Percentiles rank a stretch among this genome's conserved stretches.
phyloP scores from a whole-genome alignment of 2,329 filamentous ascomycete genomes.

The Colletotrichum australisinense region DNA sequence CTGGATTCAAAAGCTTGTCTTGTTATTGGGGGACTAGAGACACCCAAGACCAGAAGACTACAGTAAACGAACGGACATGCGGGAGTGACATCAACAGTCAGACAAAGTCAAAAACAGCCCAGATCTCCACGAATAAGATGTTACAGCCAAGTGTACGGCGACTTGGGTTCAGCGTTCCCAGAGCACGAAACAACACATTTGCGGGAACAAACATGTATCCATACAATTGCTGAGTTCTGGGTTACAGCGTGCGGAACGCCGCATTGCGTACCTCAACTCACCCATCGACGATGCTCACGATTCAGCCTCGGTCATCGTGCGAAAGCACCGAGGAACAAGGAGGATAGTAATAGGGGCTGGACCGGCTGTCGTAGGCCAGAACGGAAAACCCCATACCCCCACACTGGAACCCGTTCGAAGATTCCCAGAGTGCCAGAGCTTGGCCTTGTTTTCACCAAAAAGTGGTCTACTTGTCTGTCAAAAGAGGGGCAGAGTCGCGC shows the following conservation, averaged over 20 bases:
- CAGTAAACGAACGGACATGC: background rate
- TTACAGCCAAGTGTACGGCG: background rate
- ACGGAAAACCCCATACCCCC: background rate
- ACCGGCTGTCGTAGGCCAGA: constrained; percentile 2
- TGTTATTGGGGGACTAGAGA: background rate
- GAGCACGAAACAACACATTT: background rate
- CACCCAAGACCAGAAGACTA: background rate
- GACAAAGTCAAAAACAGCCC: constrained; percentile 7
- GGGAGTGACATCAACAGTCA: background rate
- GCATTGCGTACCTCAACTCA: too few relatives aligned
- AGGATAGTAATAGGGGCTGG: background rate
- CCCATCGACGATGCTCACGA: background rate
- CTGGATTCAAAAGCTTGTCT: background rate
- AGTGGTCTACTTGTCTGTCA: background rate
- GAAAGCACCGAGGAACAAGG: constrained; percentile 1
- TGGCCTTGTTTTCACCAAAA: background rate
- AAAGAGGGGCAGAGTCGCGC: constrained; percentile 1
- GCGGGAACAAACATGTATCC: background rate
- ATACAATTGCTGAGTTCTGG: background rate
- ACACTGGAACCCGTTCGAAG: constrained; percentile 6
- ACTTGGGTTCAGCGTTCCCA: background rate
- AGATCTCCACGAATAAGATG: background rate
- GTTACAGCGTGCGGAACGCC: background rate
- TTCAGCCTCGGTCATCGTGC: constrained; percentile 22
- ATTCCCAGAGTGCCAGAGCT: too few relatives aligned